phyloP scores from a whole-genome alignment of 2,329 filamentous ascomycete genomes.

The Fusarium albosuccineum region DNA sequence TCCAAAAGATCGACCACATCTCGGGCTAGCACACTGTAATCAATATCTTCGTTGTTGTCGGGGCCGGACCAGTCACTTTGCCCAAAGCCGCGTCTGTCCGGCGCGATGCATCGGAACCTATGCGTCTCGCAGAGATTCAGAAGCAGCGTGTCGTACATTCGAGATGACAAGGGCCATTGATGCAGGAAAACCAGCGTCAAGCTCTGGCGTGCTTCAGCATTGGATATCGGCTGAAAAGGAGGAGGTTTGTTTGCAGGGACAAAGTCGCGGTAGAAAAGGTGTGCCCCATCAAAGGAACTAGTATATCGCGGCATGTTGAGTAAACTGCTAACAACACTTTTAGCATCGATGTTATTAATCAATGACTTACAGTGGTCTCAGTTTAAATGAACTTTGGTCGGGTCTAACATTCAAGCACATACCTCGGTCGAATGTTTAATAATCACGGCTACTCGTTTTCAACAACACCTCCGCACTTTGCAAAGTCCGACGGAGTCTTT shows the following conservation, averaged over 20 bases:
- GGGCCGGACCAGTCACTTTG: conserved; percentile 2
- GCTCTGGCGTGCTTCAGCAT: background rate
- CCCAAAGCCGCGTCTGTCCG: background rate
- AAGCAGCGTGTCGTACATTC: background rate
- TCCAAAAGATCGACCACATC: background rate
- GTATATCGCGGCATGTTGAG: background rate
- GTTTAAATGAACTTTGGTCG: too few relatives aligned
- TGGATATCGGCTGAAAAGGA: background rate
- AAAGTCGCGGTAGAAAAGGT: background rate
- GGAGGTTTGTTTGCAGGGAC: background rate
- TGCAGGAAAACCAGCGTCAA: background rate
- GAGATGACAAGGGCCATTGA: conserved; percentile 1
- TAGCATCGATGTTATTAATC: too few relatives aligned
- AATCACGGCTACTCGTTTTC: background rate
- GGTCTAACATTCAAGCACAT: too few relatives aligned
- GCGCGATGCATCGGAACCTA: background rate
- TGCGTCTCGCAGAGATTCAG: background rate
- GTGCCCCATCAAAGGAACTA: background rate
- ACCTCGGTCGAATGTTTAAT: too few relatives aligned
- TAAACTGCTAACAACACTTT: background rate
- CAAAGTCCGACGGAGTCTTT: background rate
- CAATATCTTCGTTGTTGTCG: background rate
- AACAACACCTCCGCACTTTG: background rate
- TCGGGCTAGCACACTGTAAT: background rate
- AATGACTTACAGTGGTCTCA: too few relatives aligned